Base-by-base conservation (phyloP, 768 basidiomycete species). In the Termitomyces sp. region DNA sequence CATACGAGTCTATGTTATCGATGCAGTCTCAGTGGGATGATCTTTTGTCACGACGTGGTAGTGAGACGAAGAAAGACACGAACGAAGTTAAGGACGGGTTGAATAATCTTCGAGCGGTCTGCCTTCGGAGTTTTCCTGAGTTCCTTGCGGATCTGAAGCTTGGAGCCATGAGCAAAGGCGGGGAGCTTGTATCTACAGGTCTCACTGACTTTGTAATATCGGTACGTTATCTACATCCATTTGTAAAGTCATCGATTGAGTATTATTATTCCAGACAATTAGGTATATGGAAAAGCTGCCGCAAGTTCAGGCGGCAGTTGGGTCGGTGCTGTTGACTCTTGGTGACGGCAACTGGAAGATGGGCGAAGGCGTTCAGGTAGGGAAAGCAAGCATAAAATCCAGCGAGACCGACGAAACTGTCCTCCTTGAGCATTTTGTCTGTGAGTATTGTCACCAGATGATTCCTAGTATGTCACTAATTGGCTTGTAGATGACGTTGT, bases 321-420 rank as follows among this genome's bases (percentile, higher is more conserved):
- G 79, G 1, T 74, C 87, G 1, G 83, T 85, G 0, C 71, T 93
- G 37, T 66, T 82, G 40, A 80, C 83, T 2, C 78, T 93, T 0
- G 91, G 91, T 0, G 90, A 93, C 57, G 91, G 91, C 10, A 93
- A 93, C 60, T 93, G 91, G 91, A 89, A 83, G 69, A 93, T 93
- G 90, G 91, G 91, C 4, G 89, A 90, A 57, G 90, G 89, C 5
- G 77, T 88, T 21, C 77, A 78, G 61, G 82, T 87, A 6, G 80
- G 79, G 10, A 82, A 81, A 60, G 66, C 64, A 2, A 49, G 24
- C 17, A 58, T 68, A 7, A 80, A 80, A 53, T 59, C 71, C 1
- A 74, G 72, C 4, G 85, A 83, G 30, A 75, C 74, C 10, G 84
- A 84, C 53, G 83, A 86, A 62, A 71, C 69, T 38, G 70, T 77